phyloP scores from a whole-genome alignment of 768 basidiomycete genomes.

The Kwoniella sp. region DNA sequence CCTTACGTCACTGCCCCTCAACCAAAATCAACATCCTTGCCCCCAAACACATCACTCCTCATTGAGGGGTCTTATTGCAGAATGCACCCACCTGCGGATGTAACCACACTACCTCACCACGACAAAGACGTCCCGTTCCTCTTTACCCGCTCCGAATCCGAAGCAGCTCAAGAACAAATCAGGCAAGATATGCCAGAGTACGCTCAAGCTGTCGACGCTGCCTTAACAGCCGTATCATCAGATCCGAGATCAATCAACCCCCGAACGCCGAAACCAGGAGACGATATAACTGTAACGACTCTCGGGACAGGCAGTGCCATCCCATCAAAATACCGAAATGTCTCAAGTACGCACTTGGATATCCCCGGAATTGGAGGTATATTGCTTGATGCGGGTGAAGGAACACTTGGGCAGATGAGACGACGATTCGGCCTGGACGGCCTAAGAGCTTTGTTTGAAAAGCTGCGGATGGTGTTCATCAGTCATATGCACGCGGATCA shows the following conservation, averaged over 20 bases:
- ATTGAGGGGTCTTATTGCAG: slow-evolving; percentile 36
- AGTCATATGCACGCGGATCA: slow-evolving; percentile 93
- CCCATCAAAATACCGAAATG: slow-evolving; percentile 82
- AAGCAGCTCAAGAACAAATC: slow-evolving; percentile 57
- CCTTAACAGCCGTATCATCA: slow-evolving; percentile 39
- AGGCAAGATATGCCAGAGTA: slow-evolving; percentile 51
- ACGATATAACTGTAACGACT: slow-evolving; percentile 70
- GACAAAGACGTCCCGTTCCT: slow-evolving; percentile 34
- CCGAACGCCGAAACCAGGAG: slow-evolving; percentile 57
- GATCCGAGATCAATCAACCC: slow-evolving; percentile 6
- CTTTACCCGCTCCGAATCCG: slow-evolving; percentile 28
- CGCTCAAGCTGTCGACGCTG: slow-evolving; percentile 57
- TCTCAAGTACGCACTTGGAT: slow-evolving; percentile 71
- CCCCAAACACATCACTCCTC: slow-evolving; percentile 60
- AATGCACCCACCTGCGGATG: slow-evolving; percentile 38
- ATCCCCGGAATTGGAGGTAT: slow-evolving; percentile 73
- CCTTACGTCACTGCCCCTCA: slow-evolving; percentile 61
- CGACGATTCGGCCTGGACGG: slow-evolving; percentile 67
- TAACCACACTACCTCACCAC: slow-evolving; percentile 21
- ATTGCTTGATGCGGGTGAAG: slow-evolving; percentile 88
- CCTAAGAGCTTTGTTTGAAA: slow-evolving; percentile 60
- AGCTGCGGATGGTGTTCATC: slow-evolving; percentile 77
- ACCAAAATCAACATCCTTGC: slow-evolving; percentile 58
- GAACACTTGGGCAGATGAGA: slow-evolving; percentile 84
- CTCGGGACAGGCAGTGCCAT: slow-evolving; percentile 87